Conservation (phyloP, 768 basidiomycete species). For the Suillus luteus region DNA sequence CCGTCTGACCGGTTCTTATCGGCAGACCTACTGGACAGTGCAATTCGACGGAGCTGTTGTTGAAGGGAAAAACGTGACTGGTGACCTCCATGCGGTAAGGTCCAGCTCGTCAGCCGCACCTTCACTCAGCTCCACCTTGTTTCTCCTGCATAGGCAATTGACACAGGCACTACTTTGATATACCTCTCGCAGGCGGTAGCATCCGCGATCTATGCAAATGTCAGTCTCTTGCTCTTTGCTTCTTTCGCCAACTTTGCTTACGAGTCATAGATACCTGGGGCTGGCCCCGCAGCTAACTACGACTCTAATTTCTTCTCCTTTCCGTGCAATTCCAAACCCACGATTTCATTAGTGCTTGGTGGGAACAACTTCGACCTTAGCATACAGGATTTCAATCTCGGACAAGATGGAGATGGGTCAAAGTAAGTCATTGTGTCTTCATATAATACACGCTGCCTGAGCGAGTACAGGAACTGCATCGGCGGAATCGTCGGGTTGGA, state of each 20-base stretch:
- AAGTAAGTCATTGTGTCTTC: constrained; percentile 27
- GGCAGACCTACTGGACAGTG: constrained; percentile 64
- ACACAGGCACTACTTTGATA: constrained; percentile 68
- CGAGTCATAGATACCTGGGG: constrained; percentile 49
- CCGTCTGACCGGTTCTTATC: not conserved
- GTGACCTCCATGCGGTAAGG: constrained; percentile 20
- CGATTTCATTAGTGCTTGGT: constrained; percentile 48
- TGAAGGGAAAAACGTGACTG: constrained; percentile 24
- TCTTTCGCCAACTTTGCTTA: not conserved
- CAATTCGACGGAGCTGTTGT: constrained; percentile 47
- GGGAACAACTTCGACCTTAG: constrained; percentile 43
- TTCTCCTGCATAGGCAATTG: constrained; percentile 54
- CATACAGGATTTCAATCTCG: constrained; percentile 58
- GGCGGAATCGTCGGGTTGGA: constrained; percentile 54
- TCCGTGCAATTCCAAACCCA: constrained; percentile 45
- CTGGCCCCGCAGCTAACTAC: constrained; percentile 41
- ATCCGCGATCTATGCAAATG: constrained; percentile 46
- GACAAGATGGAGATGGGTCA: constrained; percentile 35
- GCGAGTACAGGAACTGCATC: constrained; percentile 48
- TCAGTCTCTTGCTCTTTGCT: constrained; percentile 20
- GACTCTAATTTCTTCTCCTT: constrained; percentile 55
- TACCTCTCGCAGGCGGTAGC: constrained; percentile 53
- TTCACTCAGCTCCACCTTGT: not conserved
- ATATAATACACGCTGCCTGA: not conserved
- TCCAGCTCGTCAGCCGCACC: constrained; percentile 11